Base-by-base conservation (phyloP, 1,284 basidiomycete genomes). In the Ustilago loliicola region DNA sequence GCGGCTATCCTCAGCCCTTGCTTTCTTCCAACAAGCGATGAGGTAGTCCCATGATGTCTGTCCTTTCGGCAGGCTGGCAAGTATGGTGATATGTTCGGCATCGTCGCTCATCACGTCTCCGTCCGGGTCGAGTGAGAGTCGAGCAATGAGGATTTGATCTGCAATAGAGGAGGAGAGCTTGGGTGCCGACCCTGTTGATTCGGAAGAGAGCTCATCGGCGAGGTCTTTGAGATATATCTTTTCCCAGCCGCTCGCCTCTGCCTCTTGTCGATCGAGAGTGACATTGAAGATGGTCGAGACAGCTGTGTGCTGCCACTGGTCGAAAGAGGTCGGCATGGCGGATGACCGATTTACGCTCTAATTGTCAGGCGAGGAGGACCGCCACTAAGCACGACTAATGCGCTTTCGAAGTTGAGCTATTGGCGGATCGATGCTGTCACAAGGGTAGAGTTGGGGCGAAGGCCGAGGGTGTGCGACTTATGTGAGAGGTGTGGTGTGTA, bases 21-120 rank as follows among this genome's bases (percentile, higher is more conserved):
- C 70, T n/a, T 59, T 61, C 86, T 93, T 95, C 96, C 96, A 99
- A 81, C 93, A 93, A 23, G 92, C 92, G 1, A 94, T 90, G 25
- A 99, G 89, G 84, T 96, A 99, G 83, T 98, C 95, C 78, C 96
- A 96, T 0, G 91, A 90, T 0, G 95, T 96, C 87, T 95, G 91
- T 58, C 91, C 88, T 15, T 91, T 82, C 3, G 94, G 94, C 27
- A 97, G 87, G 27, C 92, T 93, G 2, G 93, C 92, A 8, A 96
- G 87, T 5, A 95, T 91, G 0, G 91, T 90, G 19, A 93, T 87
- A 80, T 91, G 92, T 55, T 96, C 93, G 4, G 93, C 87, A 83
- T 97, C 94, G 82, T 95, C 93, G 34, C 92, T 94, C 92, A 91
- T 91, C 90, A 93, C 92, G 27, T 88, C 86, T 42, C 90, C 88